Evolutionary conservation across 768 basidiomycete genomes (phyloP).

Genomic region (Boletus rex-veris): DNA sequence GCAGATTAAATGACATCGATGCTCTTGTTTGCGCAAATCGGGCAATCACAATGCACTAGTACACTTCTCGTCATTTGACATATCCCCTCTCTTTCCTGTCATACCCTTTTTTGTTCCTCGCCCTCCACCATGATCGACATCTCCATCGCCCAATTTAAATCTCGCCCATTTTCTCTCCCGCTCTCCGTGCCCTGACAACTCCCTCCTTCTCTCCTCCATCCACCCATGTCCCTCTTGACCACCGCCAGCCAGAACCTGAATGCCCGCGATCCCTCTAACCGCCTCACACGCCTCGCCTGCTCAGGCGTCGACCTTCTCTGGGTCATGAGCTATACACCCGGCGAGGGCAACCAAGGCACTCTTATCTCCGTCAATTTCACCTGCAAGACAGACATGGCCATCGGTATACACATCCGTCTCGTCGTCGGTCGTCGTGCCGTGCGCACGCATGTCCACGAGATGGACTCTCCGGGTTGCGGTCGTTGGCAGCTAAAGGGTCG

Average conservation of each 20-base stretch:
- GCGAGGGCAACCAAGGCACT: conserved; percentile 59
- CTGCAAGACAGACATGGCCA: conserved; percentile 21
- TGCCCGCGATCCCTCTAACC: conserved; percentile 4
- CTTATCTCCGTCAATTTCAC: conserved; percentile 59
- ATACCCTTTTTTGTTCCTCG: conserved; percentile 8
- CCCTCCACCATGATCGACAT: conserved; percentile 16
- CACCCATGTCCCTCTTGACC: conserved; percentile 7
- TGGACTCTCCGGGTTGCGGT: conserved; percentile 45
- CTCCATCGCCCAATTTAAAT: conserved; percentile 22
- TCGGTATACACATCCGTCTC: conserved; percentile 60
- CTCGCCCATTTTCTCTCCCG: conserved; percentile 1
- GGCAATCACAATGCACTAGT: conserved; percentile 16
- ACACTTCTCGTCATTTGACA: background rate
- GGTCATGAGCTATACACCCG: conserved; percentile 62
- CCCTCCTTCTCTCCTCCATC: background rate
- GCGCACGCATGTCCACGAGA: conserved; percentile 58
- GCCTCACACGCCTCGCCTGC: conserved; percentile 33
- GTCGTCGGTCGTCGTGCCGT: conserved; percentile 70
- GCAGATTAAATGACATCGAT: too few species aligned
- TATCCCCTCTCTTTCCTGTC: background rate
- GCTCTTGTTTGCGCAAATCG: conserved; percentile 28
- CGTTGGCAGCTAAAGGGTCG: conserved; percentile 63
- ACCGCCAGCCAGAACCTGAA: conserved; percentile 10
- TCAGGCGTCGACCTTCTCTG: conserved; percentile 55
- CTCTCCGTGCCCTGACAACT: background rate